Conservation (phyloP, 108 stramenopile species). For the Seminavis robusta region DNA sequence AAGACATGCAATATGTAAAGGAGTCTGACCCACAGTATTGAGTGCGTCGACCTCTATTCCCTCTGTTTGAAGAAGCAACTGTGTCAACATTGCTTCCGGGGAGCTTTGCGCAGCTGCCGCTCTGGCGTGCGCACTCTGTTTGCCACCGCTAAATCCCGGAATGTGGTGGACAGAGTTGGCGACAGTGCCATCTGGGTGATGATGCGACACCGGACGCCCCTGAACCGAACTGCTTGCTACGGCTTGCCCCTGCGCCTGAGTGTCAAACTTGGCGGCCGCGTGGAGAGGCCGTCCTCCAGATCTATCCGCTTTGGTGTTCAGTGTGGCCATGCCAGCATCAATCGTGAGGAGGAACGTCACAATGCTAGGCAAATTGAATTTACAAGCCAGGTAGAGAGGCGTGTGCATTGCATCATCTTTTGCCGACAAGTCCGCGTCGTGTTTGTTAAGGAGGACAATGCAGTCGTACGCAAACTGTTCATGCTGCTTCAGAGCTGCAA, state of each 20-base stretch:
- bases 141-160: constrained; percentile 20
- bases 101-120: constrained; percentile 4
- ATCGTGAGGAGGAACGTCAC: constrained; percentile 57
- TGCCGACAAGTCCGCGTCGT: constrained; percentile 70
- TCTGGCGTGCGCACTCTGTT: neutral
- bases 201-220: constrained; percentile 1
- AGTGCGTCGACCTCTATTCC: constrained; percentile 78
- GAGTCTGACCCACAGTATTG: constrained; percentile 76
- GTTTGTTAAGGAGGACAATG: constrained; percentile 42
- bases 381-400: constrained; percentile 78
- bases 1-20: constrained; percentile 74
- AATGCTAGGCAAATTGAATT: constrained; percentile 62
- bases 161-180: constrained; percentile 27
- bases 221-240: neutral
- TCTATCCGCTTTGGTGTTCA: constrained; percentile 71
- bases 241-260: constrained; percentile 14
- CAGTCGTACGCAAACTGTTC: constrained; percentile 74
- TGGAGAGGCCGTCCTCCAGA: constrained; percentile 76
- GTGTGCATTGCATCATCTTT: constrained; percentile 84
- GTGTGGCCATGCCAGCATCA: constrained; percentile 47
- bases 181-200: constrained; percentile 37
- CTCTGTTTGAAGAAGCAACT: constrained; percentile 53
- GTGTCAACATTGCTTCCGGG: constrained; percentile 30
- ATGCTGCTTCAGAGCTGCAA: constrained; percentile 66
- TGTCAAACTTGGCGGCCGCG: constrained; percentile 84